phyloP scores from a whole-genome alignment of 345 rosid species.

The Moricandia arvensis region DNA sequence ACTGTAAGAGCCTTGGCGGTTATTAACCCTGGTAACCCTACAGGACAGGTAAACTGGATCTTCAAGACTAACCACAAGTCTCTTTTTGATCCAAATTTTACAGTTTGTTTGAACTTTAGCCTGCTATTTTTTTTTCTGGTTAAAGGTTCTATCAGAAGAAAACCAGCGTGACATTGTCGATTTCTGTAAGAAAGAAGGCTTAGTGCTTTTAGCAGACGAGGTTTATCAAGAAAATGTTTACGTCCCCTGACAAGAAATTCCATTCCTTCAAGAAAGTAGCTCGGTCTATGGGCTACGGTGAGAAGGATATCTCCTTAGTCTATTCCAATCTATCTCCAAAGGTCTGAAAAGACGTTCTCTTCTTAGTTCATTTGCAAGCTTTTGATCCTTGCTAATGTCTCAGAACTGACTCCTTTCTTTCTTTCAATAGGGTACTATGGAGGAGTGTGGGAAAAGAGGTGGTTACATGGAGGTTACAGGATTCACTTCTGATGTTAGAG shows the following conservation, averaged over 20 bases:
- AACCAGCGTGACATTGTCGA: slow-evolving; percentile 77
- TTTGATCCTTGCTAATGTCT: neutral
- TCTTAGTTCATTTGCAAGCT: neutral
- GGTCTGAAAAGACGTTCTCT: slow-evolving; percentile 40
- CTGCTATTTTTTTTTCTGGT: slow-evolving; percentile 1
- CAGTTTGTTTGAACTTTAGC: neutral
- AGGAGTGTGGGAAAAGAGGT: slow-evolving; percentile 98
- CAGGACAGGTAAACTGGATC: slow-evolving; percentile 65
- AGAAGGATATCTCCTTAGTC: slow-evolving; percentile 67
- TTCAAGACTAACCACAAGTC: neutral
- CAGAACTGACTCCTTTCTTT: neutral
- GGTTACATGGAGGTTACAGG: slow-evolving; percentile 99
- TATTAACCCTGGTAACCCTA: slow-evolving; percentile 93
- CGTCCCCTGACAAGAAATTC: slow-evolving; percentile 80
- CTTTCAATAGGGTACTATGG: slow-evolving; percentile 74
- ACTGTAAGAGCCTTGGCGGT: slow-evolving; percentile 86
- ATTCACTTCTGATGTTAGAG: slow-evolving; percentile 68
- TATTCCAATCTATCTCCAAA: slow-evolving; percentile 96
- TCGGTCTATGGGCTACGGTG: slow-evolving; percentile 83
- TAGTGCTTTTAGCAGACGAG: slow-evolving; percentile 91
- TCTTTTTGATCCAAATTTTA: neutral
- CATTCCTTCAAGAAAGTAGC: slow-evolving; percentile 90
- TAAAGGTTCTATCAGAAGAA: slow-evolving; percentile 80
- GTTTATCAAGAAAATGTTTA: slow-evolving; percentile 94
- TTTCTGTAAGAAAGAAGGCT: slow-evolving; percentile 90